Conservation (phyloP, 1,139 yeast genomes). For the Hemisphaericaspora xylofermentans region DNA sequence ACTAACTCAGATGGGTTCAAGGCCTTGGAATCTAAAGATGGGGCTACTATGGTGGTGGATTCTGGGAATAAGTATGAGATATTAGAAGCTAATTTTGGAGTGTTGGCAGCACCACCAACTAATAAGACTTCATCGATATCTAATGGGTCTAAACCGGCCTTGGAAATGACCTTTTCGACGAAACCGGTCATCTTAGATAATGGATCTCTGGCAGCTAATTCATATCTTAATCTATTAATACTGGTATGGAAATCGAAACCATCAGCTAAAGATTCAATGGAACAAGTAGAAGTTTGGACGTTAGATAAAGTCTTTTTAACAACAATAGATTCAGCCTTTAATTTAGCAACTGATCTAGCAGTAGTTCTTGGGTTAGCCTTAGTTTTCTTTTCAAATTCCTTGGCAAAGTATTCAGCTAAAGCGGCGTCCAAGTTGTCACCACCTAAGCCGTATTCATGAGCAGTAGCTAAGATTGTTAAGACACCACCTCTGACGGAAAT, state of each 20-base stretch:
- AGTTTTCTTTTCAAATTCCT: conserved; percentile 89
- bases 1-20: conserved; percentile 85
- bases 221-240: conserved; percentile 92
- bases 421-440: conserved; percentile 84
- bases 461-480: conserved; percentile 83
- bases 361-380: conserved; percentile 78
- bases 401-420: conserved; percentile 79
- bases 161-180: conserved; percentile 69
- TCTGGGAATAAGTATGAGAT: conserved; percentile 78
- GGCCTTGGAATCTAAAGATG: conserved; percentile 74
- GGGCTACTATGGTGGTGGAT: conserved; percentile 72
- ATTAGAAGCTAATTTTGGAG: conserved; percentile 85
- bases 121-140: conserved; percentile 84
- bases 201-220: conserved; percentile 79
- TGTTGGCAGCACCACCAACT: conserved; percentile 91
- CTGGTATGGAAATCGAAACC: conserved; percentile 93
- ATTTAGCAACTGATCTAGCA: conserved; percentile 85
- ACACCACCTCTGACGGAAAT: conserved; percentile 92
- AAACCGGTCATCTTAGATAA: conserved; percentile 74
- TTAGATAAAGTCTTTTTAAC: conserved; percentile 92
- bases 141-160: conserved; percentile 81
- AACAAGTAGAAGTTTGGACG: conserved; percentile 84
- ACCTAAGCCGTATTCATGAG: conserved; percentile 81
- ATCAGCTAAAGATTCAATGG: conserved; percentile 91
- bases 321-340: conserved; percentile 76